Evolutionary conservation across 768 basidiomycete species (phyloP).

Genomic region (Sporobolomyces pararoseus): DNA sequence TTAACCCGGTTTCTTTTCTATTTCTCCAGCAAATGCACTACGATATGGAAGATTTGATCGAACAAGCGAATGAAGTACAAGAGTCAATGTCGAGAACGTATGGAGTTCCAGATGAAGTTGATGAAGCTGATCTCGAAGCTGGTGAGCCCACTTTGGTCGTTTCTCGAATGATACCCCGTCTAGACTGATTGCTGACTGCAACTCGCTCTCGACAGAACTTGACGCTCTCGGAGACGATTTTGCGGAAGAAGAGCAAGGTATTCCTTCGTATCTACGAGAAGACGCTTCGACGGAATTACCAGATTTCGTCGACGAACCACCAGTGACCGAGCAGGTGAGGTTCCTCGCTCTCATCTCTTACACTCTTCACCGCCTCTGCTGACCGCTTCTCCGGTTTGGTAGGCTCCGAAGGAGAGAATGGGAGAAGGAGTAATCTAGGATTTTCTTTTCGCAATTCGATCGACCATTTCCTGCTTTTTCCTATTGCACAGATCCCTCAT

Average conservation of each 20-base stretch:
- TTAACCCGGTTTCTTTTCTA: neutral
- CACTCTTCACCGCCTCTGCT: neutral
- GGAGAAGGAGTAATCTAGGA: conserved; percentile 36
- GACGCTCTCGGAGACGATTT: conserved; percentile 83
- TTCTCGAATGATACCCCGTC: neutral
- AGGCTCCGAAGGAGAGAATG: conserved; percentile 35
- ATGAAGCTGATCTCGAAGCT: conserved; percentile 95
- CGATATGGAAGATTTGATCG: conserved; percentile 95
- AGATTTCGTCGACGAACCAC: conserved; percentile 86
- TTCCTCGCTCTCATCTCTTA: neutral
- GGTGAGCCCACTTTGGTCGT: conserved; percentile 55
- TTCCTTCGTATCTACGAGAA: conserved; percentile 68
- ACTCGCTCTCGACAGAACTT: conserved; percentile 60
- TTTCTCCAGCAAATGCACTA: conserved; percentile 75
- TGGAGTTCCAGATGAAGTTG: conserved; percentile 92
- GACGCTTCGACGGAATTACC: conserved; percentile 79
- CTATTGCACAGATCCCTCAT: too few species aligned
- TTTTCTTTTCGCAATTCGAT: too few species aligned
- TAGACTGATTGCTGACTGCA: neutral
- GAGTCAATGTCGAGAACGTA: conserved; percentile 90
- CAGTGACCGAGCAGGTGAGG: conserved; percentile 57
- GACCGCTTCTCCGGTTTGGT: neutral
- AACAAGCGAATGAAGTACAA: conserved; percentile 97
- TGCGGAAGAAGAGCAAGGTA: conserved; percentile 71
- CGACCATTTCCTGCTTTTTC: too few species aligned